Conservation (phyloP, 345 rosid species). For the Cochlearia excelsa region DNA sequence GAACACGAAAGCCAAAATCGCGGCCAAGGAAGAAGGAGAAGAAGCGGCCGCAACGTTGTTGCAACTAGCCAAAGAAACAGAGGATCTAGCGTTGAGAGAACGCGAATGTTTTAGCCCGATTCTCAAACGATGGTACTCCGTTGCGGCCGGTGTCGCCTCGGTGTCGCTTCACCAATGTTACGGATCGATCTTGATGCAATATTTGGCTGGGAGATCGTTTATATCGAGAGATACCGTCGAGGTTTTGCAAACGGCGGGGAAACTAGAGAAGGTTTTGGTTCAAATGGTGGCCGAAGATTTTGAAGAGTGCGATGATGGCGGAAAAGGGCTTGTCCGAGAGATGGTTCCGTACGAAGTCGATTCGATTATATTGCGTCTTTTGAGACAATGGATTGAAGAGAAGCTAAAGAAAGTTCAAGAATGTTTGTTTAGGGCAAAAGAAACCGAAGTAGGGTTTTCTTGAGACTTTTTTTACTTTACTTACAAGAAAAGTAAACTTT, state of each 20-base stretch:
- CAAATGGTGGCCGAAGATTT: constrained; percentile 86
- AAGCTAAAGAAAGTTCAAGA: constrained; percentile 47
- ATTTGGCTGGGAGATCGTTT: constrained; percentile 44
- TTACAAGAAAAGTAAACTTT: not conserved
- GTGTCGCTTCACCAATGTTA: constrained; percentile 70
- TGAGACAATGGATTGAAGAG: constrained; percentile 61
- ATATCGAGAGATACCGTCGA: constrained; percentile 51
- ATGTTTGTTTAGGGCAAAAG: constrained; percentile 52
- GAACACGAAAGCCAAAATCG: constrained; percentile 36
- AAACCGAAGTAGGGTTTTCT: constrained; percentile 57
- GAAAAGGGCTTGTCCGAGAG: constrained; percentile 66
- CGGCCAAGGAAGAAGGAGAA: constrained; percentile 16
- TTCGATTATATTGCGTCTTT: constrained; percentile 43
- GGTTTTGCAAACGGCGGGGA: constrained; percentile 67
- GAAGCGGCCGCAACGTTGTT: constrained; percentile 54
- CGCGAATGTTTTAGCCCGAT: constrained; percentile 69
- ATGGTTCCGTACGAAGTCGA: constrained; percentile 86
- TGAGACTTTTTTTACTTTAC: not conserved
- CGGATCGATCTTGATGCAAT: constrained; percentile 64
- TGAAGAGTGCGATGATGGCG: constrained; percentile 82
- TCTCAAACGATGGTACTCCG: constrained; percentile 61
- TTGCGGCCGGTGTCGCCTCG: constrained; percentile 66
- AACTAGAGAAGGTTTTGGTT: constrained; percentile 70
- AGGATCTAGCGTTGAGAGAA: constrained; percentile 67
- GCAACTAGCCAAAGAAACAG: constrained; percentile 63